Percentiles rank a stretch among this genome's conserved stretches.
Evolutionary conservation across 306 rosid species (phyloP).

Genomic region (Potentilla sterilis): DNA sequence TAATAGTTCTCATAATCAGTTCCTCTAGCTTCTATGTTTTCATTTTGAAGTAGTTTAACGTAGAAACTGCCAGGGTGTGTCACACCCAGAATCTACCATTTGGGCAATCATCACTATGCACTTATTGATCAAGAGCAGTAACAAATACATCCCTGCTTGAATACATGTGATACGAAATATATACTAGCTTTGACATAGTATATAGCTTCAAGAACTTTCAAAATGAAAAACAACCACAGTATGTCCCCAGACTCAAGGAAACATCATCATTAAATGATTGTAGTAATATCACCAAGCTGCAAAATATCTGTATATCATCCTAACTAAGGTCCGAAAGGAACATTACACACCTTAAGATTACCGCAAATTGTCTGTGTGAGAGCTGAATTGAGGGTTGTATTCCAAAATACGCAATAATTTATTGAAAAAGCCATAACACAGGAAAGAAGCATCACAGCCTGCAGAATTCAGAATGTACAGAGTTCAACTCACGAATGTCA

Average conservation of each 20-base stretch:
- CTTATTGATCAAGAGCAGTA: background rate
- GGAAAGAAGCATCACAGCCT: conserved; percentile 75
- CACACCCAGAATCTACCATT: background rate
- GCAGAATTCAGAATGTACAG: conserved; percentile 34
- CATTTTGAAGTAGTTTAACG: background rate
- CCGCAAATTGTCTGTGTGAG: conserved; percentile 85
- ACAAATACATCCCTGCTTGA: background rate
- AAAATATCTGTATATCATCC: background rate
- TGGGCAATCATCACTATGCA: background rate
- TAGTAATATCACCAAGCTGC: background rate
- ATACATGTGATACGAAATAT: background rate
- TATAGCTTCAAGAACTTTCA: background rate
- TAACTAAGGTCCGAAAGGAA: background rate
- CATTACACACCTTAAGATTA: conserved; percentile 48
- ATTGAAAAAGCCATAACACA: conserved; percentile 67
- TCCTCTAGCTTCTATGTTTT: background rate
- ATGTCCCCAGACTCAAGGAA: background rate
- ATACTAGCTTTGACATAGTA: background rate
- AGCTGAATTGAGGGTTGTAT: conserved; percentile 78
- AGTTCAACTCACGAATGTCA: conserved; percentile 21
- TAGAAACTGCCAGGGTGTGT: background rate
- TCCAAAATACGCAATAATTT: conserved; percentile 71
- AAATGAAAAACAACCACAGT: background rate
- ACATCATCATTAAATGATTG: background rate
- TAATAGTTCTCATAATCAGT: background rate